These are phyloP conservation scores for Monosporascus sp. DNA, from an alignment of 2,329 filamentous ascomycete genomes.

Conservation along the genomic window DNA sequence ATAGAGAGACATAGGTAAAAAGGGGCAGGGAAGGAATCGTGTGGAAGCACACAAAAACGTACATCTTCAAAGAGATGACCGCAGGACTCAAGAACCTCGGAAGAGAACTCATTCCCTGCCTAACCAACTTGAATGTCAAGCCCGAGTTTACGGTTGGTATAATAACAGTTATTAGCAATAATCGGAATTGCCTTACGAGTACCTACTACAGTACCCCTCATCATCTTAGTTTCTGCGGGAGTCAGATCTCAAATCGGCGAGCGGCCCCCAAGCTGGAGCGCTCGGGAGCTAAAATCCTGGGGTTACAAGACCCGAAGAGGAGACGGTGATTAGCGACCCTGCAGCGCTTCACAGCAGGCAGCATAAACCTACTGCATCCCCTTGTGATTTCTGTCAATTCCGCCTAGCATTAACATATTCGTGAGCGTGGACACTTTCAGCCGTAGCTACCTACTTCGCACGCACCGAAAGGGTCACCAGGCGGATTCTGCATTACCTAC, in stretches of 20 bases:
- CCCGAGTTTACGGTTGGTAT: no score
- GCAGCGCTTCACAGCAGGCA: not conserved
- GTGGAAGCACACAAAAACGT: not conserved
- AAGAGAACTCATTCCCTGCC: not conserved
- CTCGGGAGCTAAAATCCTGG: conserved; percentile 1
- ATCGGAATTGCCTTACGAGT: no score
- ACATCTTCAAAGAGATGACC: not conserved
- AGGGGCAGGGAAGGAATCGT: not conserved
- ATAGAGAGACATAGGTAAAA: not conserved
- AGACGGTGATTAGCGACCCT: not conserved
- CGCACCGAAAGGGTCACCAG: not conserved
- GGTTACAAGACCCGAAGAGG: not conserved
- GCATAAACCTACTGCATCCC: not conserved
- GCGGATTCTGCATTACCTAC: not conserved
- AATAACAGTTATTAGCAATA: no score
- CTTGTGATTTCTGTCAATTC: not conserved
- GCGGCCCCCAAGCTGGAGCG: not conserved
- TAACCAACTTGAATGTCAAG: not conserved
- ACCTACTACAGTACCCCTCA: not conserved
- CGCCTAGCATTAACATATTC: not conserved
- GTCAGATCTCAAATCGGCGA: not conserved
- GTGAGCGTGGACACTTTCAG: not conserved
- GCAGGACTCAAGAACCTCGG: not conserved
- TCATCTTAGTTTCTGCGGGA: not conserved
- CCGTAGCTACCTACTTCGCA: not conserved